Percentiles rank a stretch among this genome's conserved stretches.
Evolutionary conservation across 73 alveolate genomes (phyloP).

Genomic region (Durusdinium trenchii): DNA sequence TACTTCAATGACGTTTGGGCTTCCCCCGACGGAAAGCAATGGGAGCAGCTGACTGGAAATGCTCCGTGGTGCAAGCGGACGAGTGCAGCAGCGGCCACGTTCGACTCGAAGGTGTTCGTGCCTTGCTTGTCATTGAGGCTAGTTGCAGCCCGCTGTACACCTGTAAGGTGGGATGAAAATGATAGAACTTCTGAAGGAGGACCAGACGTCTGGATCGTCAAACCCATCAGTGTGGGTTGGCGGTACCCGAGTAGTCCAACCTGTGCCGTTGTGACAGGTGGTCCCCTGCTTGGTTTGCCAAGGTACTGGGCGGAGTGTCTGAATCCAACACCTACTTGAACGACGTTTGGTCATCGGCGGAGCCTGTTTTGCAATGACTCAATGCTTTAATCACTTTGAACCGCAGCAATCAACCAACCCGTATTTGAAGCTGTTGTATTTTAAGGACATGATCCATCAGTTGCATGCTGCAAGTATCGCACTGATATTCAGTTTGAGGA

Average conservation of each 20-base stretch:
- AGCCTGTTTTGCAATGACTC: neutral
- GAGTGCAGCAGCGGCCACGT: slow-evolving; percentile 51
- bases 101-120: neutral
- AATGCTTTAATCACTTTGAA: neutral
- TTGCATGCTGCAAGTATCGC: neutral
- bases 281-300: neutral
- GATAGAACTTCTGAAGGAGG: neutral
- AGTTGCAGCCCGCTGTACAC: neutral
- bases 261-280: neutral
- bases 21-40: neutral
- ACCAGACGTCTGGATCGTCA: too few relatives aligned
- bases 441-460: neutral
- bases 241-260: too few relatives aligned
- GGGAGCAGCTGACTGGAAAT: neutral
- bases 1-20: slow-evolving; percentile 56
- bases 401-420: neutral
- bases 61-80: slow-evolving; percentile 80
- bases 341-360: slow-evolving; percentile 47
- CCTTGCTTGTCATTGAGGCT: neutral
- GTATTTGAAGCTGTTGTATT: too few relatives aligned
- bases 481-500: neutral
- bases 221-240: too few relatives aligned
- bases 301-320: slow-evolving; percentile 36
- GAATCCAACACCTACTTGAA: slow-evolving; percentile 53
- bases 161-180: neutral